Percentiles rank a stretch among this genome's conserved stretches.
Conservation (phyloP, 768 basidiomycete genomes). For the Myochromella boudieri region DNA sequence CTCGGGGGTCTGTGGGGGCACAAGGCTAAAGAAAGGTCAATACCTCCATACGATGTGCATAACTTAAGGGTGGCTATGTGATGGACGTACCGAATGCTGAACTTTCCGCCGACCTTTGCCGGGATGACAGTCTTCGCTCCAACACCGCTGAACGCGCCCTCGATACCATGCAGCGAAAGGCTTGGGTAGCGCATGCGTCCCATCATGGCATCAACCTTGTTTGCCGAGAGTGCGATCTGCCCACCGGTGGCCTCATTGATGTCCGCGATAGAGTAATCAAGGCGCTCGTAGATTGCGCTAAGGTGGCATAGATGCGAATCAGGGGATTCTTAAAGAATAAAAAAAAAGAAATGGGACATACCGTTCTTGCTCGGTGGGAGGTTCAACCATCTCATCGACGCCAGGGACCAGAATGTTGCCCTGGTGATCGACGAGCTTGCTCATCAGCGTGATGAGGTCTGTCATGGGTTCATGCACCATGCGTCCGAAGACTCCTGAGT, state of each 20-base stretch:
- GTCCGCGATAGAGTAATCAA: conserved; percentile 74
- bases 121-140: conserved; percentile 95
- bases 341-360: conserved; percentile 26
- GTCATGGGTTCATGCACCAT: conserved; percentile 93
- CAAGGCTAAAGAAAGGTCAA: conserved; percentile 45
- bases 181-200: conserved; percentile 90
- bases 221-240: conserved; percentile 66
- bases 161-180: conserved; percentile 92
- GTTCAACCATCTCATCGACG: conserved; percentile 79
- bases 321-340: background rate
- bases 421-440: conserved; percentile 74
- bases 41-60: too few relatives aligned
- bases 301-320: background rate
- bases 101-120: conserved; percentile 85
- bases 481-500: conserved; percentile 85
- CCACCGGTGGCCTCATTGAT: conserved; percentile 78
- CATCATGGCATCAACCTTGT: conserved; percentile 84
- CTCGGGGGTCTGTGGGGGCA: conserved; percentile 86
- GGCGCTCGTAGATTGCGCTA: conserved; percentile 67
- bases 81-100: conserved; percentile 77
- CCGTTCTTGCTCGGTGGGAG: conserved; percentile 73
- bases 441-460: conserved; percentile 81
- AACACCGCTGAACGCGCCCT: conserved; percentile 85
- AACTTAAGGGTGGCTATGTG: background rate
- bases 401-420: conserved; percentile 91